phyloP scores from a whole-genome alignment of 1,139 yeast genomes.

The Keqinozyma sinolaborantium region DNA sequence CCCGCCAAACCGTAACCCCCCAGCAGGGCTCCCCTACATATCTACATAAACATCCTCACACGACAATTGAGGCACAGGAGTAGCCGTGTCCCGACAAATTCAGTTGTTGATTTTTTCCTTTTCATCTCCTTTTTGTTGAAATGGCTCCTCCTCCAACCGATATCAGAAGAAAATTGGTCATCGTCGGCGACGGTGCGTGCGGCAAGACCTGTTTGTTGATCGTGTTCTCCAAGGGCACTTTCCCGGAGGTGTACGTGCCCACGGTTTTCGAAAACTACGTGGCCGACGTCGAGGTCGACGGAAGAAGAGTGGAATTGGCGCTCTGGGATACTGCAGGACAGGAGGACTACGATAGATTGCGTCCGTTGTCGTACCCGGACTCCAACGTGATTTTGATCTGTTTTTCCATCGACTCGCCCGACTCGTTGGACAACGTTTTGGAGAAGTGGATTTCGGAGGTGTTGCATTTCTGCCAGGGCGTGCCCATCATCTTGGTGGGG shows the following conservation, averaged over 20 bases:
- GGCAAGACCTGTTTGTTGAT: constrained; percentile 81
- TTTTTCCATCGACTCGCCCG: constrained; percentile 89
- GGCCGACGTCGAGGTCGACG: constrained; percentile 91
- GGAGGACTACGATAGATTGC: constrained; percentile 93
- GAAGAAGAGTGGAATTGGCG: constrained; percentile 90
- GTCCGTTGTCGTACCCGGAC: constrained; percentile 92
- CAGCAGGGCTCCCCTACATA: constrained; percentile 51
- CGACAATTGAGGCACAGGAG: neutral
- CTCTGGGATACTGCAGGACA: constrained; percentile 99
- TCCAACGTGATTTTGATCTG: constrained; percentile 89
- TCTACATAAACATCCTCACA: neutral
- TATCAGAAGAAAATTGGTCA: constrained; percentile 76
- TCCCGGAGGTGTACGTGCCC: constrained; percentile 95
- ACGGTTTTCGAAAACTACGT: constrained; percentile 94
- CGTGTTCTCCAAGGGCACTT: constrained; percentile 90
- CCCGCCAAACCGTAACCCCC: constrained; percentile 50
- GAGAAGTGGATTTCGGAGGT: constrained; percentile 96
- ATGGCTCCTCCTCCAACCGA: constrained; percentile 58
- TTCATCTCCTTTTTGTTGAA: constrained; percentile 2
- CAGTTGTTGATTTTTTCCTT: neutral
- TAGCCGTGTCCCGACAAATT: neutral
- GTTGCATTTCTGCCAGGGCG: constrained; percentile 91
- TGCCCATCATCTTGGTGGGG: constrained; percentile 90
- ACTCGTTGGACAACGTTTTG: constrained; percentile 87
- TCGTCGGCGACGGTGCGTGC: constrained; percentile 87